Conservation (phyloP, 441 rosid species). For the Oxalis stricta region DNA sequence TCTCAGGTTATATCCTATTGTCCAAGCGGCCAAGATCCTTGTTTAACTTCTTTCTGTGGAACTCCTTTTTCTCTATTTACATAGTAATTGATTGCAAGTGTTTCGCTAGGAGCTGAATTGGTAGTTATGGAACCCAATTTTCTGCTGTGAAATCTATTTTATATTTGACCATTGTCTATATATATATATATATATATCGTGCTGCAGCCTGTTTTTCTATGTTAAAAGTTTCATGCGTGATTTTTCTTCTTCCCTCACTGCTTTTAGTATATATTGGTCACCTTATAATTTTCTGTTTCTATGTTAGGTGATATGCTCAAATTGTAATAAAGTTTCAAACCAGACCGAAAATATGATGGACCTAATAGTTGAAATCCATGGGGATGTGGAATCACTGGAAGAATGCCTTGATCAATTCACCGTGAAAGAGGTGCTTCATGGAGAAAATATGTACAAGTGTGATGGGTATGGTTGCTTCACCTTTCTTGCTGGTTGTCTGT, state of each 20-base stretch:
- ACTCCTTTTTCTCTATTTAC: background rate
- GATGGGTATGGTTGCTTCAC: constrained; percentile 49
- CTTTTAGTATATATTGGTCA: constrained; percentile 1
- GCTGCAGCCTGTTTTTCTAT: too few species aligned
- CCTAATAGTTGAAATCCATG: constrained; percentile 89
- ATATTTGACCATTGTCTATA: too few species aligned
- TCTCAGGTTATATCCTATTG: constrained; percentile 52
- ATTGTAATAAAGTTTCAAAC: constrained; percentile 58
- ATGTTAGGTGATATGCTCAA: constrained; percentile 66
- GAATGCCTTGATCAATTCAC: constrained; percentile 90
- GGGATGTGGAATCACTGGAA: constrained; percentile 80
- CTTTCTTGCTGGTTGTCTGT: background rate
- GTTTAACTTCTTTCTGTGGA: background rate
- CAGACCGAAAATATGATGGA: constrained; percentile 97
- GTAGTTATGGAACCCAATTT: too few species aligned
- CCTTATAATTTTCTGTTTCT: constrained; percentile 3
- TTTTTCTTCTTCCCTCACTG: background rate
- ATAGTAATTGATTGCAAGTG: too few species aligned
- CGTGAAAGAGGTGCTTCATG: constrained; percentile 73
- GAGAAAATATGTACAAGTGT: constrained; percentile 94
- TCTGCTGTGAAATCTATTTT: too few species aligned
- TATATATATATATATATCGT: too few species aligned
- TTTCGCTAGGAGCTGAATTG: too few species aligned
- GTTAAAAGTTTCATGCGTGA: too few species aligned
- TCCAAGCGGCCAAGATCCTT: background rate